Evolutionary conservation across 2,329 filamentous ascomycete species (phyloP).

Genomic region (Thermothelomyces thermophilus): DNA sequence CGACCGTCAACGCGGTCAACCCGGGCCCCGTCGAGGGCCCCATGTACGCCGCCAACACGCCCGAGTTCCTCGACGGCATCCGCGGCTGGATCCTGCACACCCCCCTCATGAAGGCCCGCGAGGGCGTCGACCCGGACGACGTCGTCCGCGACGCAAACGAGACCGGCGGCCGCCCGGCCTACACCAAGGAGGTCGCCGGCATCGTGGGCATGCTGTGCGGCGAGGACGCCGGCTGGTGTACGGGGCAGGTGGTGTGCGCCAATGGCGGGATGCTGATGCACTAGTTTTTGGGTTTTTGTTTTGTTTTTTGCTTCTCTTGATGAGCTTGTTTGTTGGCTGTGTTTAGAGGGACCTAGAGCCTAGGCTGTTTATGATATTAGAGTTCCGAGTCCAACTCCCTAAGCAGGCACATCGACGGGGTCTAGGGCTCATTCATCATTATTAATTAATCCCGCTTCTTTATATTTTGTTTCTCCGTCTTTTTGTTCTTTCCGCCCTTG

Average conservation of each 20-base stretch:
- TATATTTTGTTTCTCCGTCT: too few species aligned
- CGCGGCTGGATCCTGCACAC: conserved; percentile 42
- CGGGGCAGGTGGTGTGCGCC: conserved; percentile 71
- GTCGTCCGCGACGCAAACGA: conserved; percentile 53
- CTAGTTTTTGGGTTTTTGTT: too few species aligned
- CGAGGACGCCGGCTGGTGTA: conserved; percentile 68
- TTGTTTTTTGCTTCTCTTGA: too few species aligned
- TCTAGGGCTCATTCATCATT: too few species aligned
- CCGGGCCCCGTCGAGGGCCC: conserved; percentile 49
- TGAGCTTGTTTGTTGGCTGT: too few species aligned
- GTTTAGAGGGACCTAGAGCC: too few species aligned
- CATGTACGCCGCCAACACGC: conserved; percentile 42
- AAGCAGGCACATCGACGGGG: too few species aligned
- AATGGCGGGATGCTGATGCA: conserved; percentile 63
- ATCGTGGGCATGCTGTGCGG: conserved; percentile 70
- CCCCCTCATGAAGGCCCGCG: conserved; percentile 56
- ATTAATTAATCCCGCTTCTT: too few species aligned
- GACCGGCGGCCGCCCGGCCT: conserved; percentile 54
- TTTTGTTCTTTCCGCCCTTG: too few species aligned
- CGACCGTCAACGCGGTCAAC: conserved; percentile 52
- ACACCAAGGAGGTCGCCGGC: conserved; percentile 65
- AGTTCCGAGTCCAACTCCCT: too few species aligned
- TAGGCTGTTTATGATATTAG: too few species aligned
- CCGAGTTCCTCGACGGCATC: conserved; percentile 38
- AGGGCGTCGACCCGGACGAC: conserved; percentile 54